A percentile compares a stretch with the other conserved stretches of the same genome.
Conservation (phyloP, 306 rosid genomes). For the Cercis canadensis region DNA sequence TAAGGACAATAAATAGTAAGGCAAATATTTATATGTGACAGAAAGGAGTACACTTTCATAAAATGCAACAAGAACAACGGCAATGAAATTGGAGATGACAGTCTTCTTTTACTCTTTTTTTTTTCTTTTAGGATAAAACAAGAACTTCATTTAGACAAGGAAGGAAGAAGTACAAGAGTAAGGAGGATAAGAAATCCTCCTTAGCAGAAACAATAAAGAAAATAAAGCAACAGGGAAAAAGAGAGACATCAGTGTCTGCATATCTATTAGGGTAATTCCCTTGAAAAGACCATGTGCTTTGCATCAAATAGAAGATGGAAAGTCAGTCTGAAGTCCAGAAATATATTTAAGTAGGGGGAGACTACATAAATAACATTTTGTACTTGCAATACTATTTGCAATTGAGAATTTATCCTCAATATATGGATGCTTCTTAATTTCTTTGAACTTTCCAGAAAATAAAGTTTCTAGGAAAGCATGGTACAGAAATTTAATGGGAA, state of each 20-base stretch:
- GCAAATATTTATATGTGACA: constrained; percentile 20
- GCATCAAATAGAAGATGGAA: background rate
- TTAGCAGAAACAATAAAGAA: too few species aligned
- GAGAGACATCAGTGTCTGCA: too few species aligned
- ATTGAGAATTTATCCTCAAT: background rate
- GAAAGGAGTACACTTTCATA: too few species aligned
- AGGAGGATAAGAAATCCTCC: too few species aligned
- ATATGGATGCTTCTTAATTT: constrained; percentile 6
- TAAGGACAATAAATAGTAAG: background rate
- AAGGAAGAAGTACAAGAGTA: too few species aligned
- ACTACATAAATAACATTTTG: constrained; percentile 8
- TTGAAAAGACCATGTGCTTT: too few species aligned
- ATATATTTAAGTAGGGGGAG: constrained; percentile 1
- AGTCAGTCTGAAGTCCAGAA: constrained; percentile 7
- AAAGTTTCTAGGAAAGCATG: constrained; percentile 8
- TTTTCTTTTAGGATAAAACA: too few species aligned
- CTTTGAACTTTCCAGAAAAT: constrained; percentile 8
- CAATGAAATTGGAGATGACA: constrained; percentile 4
- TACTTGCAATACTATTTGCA: constrained; percentile 11
- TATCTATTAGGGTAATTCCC: too few species aligned
- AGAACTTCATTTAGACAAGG: too few species aligned
- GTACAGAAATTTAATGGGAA: constrained; percentile 23
- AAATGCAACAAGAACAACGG: constrained; percentile 3
- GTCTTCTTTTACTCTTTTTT: too few species aligned
- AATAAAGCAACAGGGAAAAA: too few species aligned